Evolutionary conservation across 345 rosid species (phyloP).

Genomic region (Salix arbutifolia): DNA sequence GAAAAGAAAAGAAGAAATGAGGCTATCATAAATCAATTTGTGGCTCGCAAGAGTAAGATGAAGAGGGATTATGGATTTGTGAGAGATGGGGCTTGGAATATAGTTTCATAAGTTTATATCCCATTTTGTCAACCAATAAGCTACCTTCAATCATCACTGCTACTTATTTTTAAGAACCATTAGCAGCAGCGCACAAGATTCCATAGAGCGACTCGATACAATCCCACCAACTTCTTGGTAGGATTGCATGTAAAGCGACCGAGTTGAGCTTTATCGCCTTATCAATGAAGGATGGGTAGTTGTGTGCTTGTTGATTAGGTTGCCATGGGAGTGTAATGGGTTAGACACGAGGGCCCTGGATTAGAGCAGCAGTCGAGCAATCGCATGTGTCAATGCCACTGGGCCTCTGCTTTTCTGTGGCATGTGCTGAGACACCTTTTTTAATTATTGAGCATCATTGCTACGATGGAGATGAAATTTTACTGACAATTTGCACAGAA

Average conservation of each 20-base stretch:
- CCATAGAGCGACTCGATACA: neutral
- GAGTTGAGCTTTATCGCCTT: neutral
- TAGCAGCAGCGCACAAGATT: neutral
- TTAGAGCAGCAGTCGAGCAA: neutral
- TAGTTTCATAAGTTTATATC: no score
- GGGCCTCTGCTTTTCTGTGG: constrained; percentile 8
- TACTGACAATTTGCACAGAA: constrained; percentile 4
- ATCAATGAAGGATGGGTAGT: neutral
- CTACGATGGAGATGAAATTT: neutral
- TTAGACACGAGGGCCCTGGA: neutral
- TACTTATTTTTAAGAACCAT: neutral
- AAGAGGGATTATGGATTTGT: no score
- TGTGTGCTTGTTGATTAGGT: no score
- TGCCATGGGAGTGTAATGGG: neutral
- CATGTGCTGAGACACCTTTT: constrained; percentile 25
- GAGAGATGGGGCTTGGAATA: no score
- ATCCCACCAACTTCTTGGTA: neutral
- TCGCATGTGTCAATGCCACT: neutral
- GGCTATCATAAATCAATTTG: no score
- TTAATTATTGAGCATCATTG: constrained; percentile 28
- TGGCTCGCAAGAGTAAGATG: no score
- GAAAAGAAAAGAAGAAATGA: no score
- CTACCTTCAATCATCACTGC: neutral
- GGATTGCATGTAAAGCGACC: neutral
- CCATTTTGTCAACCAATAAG: no score